These are phyloP conservation scores for Chytridium lagenaria DNA, from an alignment of 371 early-diverging fungal genomes.

Conservation along the genomic window DNA sequence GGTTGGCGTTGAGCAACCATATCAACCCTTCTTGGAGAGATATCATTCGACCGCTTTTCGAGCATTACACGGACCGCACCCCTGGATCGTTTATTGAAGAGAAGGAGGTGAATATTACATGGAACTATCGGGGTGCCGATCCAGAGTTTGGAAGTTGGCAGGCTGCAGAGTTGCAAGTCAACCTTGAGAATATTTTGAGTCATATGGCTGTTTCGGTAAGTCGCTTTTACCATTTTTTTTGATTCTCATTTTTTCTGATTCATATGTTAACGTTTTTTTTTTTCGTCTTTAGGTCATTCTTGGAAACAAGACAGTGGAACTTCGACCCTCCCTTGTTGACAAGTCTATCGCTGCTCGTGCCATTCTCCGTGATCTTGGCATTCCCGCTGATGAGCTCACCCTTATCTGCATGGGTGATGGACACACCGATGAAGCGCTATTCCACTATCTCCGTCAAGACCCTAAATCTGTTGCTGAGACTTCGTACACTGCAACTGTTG, in stretches of 20 bases:
- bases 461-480: not conserved
- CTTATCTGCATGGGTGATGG: conserved; percentile 91
- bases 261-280: not conserved
- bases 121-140: conserved; percentile 65
- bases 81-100: conserved; percentile 65
- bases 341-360: conserved; percentile 86
- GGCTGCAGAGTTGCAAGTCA: conserved; percentile 91
- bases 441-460: conserved; percentile 66
- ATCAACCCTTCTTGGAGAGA: conserved; percentile 89
- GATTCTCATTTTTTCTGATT: conserved; percentile 16
- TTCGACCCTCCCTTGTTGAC: conserved; percentile 90
- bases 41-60: conserved; percentile 80
- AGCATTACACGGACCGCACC: conserved; percentile 65
- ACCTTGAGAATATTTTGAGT: conserved; percentile 88
- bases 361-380: conserved; percentile 80
- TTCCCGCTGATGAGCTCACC: conserved; percentile 66
- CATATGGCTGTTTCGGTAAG: conserved; percentile 90
- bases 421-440: conserved; percentile 92
- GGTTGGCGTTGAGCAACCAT: conserved; percentile 82
- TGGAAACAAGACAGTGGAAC: conserved; percentile 93
- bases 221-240: conserved; percentile 3
- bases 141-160: conserved; percentile 83
- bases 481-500: conserved; percentile 86
- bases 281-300: conserved; percentile 68
- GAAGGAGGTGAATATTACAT: conserved; percentile 64